Evolutionary conservation across 2,329 filamentous ascomycete genomes (phyloP).

Genomic region (Coniella lustricola): DNA sequence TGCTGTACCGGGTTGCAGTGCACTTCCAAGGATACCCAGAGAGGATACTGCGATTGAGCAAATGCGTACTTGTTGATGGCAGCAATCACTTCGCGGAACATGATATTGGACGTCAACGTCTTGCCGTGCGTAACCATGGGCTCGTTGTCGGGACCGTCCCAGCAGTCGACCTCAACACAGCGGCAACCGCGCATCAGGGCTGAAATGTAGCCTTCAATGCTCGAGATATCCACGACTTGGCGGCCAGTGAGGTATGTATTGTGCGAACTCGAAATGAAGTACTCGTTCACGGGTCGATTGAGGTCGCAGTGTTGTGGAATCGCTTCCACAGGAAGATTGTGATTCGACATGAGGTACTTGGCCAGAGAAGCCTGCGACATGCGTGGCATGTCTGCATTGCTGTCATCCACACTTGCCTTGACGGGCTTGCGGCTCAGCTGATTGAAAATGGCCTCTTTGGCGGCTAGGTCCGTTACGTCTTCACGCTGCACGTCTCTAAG

Average conservation of each 20-base stretch:
- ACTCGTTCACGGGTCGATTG: slow-evolving; percentile 85
- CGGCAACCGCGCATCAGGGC: slow-evolving; percentile 84
- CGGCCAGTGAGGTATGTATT: slow-evolving; percentile 94
- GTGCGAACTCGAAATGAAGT: slow-evolving; percentile 97
- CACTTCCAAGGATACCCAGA: slow-evolving; percentile 93
- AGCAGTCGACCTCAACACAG: slow-evolving; percentile 96
- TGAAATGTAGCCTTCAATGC: slow-evolving; percentile 89
- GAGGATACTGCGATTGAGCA: slow-evolving; percentile 73
- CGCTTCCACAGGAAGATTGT: slow-evolving; percentile 61
- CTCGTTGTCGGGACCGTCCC: slow-evolving; percentile 84
- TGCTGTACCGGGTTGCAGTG: slow-evolving; percentile 85
- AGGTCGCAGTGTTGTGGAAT: slow-evolving; percentile 57
- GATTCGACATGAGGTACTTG: slow-evolving; percentile 65
- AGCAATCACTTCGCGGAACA: slow-evolving; percentile 85
- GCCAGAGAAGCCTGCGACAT: slow-evolving; percentile 78
- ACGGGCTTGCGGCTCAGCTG: slow-evolving; percentile 50
- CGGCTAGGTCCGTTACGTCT: slow-evolving; percentile 59
- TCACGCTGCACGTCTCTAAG: slow-evolving; percentile 68
- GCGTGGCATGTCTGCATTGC: slow-evolving; percentile 38
- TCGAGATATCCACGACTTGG: slow-evolving; percentile 83
- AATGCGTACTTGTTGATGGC: slow-evolving; percentile 96
- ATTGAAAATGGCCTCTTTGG: slow-evolving; percentile 67
- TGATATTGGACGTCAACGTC: slow-evolving; percentile 80
- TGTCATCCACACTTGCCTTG: neutral
- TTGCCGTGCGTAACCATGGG: slow-evolving; percentile 88